Conservation (phyloP, 768 basidiomycete species). For the Boletus subparvulus region DNA sequence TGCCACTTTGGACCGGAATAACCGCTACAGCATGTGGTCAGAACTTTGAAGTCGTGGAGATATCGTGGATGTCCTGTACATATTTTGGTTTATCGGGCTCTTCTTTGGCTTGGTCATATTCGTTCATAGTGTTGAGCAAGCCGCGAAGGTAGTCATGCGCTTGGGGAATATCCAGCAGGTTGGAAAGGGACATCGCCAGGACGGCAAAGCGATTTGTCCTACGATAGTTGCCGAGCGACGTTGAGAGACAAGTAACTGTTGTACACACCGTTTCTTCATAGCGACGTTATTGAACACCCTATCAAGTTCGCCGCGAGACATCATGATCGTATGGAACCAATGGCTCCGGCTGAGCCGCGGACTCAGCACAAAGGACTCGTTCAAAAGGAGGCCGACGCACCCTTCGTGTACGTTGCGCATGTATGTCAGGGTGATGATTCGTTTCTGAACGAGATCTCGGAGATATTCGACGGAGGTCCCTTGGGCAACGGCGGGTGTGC, state of each 20-base stretch:
- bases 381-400: constrained; percentile 42
- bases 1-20: constrained; percentile 58
- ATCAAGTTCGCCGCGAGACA: constrained; percentile 72
- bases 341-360: constrained; percentile 58
- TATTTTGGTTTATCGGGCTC: constrained; percentile 62
- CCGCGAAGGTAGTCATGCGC: constrained; percentile 79
- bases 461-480: constrained; percentile 78
- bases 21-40: constrained; percentile 38
- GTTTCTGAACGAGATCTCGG: constrained; percentile 77
- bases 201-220: constrained; percentile 83
- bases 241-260: constrained; percentile 2
- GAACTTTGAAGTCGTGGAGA: background rate
- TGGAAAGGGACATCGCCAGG: constrained; percentile 84
- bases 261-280: constrained; percentile 74
- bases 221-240: constrained; percentile 7
- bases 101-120: constrained; percentile 72
- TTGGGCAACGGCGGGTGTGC: constrained; percentile 39
- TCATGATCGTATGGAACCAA: constrained; percentile 87
- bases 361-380: constrained; percentile 1
- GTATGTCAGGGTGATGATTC: constrained; percentile 83
- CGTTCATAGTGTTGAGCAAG: constrained; percentile 65
- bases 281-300: constrained; percentile 68
- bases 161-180: constrained; percentile 76
- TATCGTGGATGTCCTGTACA: constrained; percentile 37
- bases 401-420: constrained; percentile 85